Evolutionary conservation across 805 yeast genomes (phyloP), one percentile per base, ranked within the genome.

Genomic region (Candida michaelii): DNA sequence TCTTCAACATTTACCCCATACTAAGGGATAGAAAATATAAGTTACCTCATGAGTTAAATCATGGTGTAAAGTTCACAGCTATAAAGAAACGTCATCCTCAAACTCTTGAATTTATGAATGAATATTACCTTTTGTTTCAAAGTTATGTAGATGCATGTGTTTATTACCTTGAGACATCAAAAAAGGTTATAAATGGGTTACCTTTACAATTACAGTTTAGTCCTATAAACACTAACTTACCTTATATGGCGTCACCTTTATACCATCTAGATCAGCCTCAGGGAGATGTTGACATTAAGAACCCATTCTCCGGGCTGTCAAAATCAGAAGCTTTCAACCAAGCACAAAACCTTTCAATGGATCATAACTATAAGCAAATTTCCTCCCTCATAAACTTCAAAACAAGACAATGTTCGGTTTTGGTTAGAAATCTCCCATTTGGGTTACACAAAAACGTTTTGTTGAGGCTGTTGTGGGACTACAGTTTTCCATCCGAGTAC

Each of bases 101-200:
- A 2, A 71, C 64, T 13, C 54, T 83, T 17, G 48, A 60, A 29
- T 71, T 76, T 21, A 60, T 69, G 45, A 74, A 76, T 31, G 68
- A 73, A 4, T 80, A 79, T 55, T 83, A 74, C 54, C 57, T 84
- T 27, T 55, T 78, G 5, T 84, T 84, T 52, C 64, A 65, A 4
- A 59, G 64, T 30, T 54, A 58, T 29, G 64, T 67, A 18, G 73
- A 71, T 14, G 87, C 89, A 0, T 66, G 76, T 15, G 66, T 66
- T 3, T 83, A 74, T 55, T 69, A 66, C 58, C 53, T 66, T 15
- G 85, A 80, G 49, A 75, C 83, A 0, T 44, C 55, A 10, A 70
- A 72, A 7, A 71, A 74, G 40, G 63, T 65, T 42, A 53, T 82
- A 27, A 75, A 80, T 49, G 87, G 88, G 1, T 53, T 68, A 36